Conservation (phyloP, 2,329 filamentous ascomycete genomes). For the Colletotrichum tabaci region DNA sequence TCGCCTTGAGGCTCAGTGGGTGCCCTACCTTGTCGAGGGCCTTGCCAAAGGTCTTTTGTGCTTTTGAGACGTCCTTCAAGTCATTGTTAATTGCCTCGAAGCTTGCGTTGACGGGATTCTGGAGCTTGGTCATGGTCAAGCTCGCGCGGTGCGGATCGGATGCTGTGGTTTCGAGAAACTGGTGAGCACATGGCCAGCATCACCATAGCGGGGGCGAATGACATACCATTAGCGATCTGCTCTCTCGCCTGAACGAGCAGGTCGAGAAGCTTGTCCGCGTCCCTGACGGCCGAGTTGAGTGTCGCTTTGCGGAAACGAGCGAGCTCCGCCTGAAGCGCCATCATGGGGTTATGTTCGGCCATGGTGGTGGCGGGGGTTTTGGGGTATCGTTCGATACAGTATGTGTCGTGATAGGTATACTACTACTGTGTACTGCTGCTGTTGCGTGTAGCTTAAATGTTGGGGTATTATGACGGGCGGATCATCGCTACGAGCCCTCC, state of each 20-base stretch:
- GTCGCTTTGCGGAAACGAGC: conserved; percentile 78
- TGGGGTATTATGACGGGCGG: conserved; percentile 26
- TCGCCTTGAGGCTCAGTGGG: not conserved
- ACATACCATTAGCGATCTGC: conserved; percentile 78
- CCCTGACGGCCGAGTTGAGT: conserved; percentile 78
- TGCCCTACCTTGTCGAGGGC: conserved; percentile 81
- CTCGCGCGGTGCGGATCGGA: conserved; percentile 79
- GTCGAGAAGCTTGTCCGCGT: conserved; percentile 88
- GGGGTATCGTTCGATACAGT: not conserved
- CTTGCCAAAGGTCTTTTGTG: conserved; percentile 87
- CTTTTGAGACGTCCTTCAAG: conserved; percentile 86
- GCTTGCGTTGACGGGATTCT: conserved; percentile 85
- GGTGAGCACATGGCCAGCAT: conserved; percentile 36
- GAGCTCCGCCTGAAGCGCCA: conserved; percentile 79
- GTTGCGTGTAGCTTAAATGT: conserved; percentile 27
- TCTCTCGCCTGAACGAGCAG: conserved; percentile 81
- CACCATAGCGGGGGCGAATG: conserved; percentile 21
- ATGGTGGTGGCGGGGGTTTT: conserved; percentile 45
- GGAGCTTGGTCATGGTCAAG: conserved; percentile 84
- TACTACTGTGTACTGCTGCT: conserved; percentile 13
- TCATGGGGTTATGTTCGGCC: conserved; percentile 62
- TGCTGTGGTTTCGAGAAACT: conserved; percentile 46
- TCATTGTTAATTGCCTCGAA: conserved; percentile 86
- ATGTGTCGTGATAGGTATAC: conserved; percentile 19
- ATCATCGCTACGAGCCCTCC: conserved; percentile 23